Percentiles rank a stretch among this genome's conserved stretches.
Conservation (phyloP, 176 grass and related monocot genomes). For the Alopecurus myosuroides region DNA sequence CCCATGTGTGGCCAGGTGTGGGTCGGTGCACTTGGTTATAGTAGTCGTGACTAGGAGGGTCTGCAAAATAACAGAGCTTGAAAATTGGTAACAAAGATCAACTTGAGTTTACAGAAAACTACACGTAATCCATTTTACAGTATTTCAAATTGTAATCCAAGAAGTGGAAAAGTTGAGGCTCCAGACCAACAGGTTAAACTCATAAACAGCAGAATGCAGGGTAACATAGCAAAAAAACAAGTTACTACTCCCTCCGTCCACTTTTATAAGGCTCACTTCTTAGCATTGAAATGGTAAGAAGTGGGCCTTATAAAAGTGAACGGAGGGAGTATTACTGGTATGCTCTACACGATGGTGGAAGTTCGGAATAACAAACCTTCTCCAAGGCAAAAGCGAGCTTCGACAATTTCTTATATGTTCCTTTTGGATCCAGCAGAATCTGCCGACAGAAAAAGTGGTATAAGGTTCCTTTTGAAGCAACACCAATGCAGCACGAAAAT, state of each 20-base stretch:
- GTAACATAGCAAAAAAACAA: slow-evolving; percentile 17
- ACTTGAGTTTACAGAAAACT: not conserved
- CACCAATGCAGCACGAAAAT: not conserved
- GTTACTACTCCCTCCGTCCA: too few species aligned
- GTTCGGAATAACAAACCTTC: slow-evolving; percentile 64
- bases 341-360: not conserved
- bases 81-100: slow-evolving; percentile 1
- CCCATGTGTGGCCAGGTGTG: slow-evolving; percentile 46
- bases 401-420: slow-evolving; percentile 70
- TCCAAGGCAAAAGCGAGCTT: slow-evolving; percentile 90
- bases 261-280: too few species aligned
- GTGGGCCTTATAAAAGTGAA: too few species aligned
- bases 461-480: slow-evolving; percentile 15
- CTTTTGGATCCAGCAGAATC: slow-evolving; percentile 91
- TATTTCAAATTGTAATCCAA: not conserved
- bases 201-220: not conserved
- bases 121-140: not conserved
- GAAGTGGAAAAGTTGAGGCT: not conserved
- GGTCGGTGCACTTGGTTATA: slow-evolving; percentile 61
- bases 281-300: too few species aligned
- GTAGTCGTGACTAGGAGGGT: slow-evolving; percentile 93
- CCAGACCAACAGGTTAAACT: not conserved
- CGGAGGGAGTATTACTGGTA: not conserved
- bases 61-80: slow-evolving; percentile 40
- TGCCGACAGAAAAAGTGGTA: slow-evolving; percentile 38